Base-by-base conservation (phyloP, 73 alveolate genomes). In the Tetrahymena borealis region DNA sequence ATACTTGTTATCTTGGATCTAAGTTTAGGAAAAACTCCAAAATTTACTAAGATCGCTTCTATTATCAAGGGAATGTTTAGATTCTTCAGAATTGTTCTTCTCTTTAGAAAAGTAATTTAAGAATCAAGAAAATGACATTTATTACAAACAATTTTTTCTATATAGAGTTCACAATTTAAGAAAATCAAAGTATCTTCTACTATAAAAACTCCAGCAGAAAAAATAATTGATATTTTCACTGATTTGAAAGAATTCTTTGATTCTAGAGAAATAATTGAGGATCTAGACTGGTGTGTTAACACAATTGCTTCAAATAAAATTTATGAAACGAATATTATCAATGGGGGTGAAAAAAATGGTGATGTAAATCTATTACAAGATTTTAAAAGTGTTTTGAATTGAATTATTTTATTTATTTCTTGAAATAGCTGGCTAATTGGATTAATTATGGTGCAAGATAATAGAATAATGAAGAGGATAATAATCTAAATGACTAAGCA, bases 201-300 rank as follows among this genome's bases (percentile, higher is more conserved):
- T 15, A 79, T 93, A 28, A 40, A 91, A 28, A 93, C 95, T 8
- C 95, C 95, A 13, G 95, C 95, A 11, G 95, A 93, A 39, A 93
- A 85, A 39, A 93, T 93, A 16, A 90, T 85, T 31, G 78, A 77
- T 38, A 39, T 93, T 40, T 90, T 93, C 33, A 33, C 93, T 60
- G 95, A 93, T 38, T 93, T 93, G 31, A 93, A 93, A 78, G 95
- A 93, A n/a, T 38, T 93, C 18, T 39, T 85, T 28, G 95, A 93
- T 31, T 42, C 42, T 1, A 78, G 39, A 38, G 91, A 77, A 10
- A 93, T 93, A 32, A 93, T 41, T 79, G 78, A 79, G 36, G 95
- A 93, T 42, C 78, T 93, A 7, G 95, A 93, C n/a, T 93, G 91
- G 78, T 93, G 93, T 90, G 33, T 93, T 31, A 90, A 41, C 20